These are phyloP conservation scores for Sordariomycetes sp. DNA, from an alignment of 2,329 filamentous ascomycete species.

Conservation along the genomic window DNA sequence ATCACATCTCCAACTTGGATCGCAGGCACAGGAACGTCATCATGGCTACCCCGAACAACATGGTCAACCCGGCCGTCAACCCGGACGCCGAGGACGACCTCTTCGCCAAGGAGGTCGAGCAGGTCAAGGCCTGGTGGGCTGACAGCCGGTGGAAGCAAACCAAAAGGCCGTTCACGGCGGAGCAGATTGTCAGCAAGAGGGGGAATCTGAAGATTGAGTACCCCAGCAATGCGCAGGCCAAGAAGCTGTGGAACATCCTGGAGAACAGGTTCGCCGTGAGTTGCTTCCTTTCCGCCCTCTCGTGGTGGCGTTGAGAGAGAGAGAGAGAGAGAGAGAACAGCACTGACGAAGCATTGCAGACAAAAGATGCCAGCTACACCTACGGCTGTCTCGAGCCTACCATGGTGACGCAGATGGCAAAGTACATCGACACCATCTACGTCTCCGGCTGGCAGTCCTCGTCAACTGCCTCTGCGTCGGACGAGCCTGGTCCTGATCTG, in stretches of 20 bases:
- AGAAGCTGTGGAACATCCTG: conserved; percentile 90
- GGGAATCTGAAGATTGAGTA: conserved; percentile 88
- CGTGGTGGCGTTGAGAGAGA: background rate
- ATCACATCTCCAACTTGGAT: background rate
- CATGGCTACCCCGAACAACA: conserved; percentile 56
- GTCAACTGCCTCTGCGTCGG: conserved; percentile 86
- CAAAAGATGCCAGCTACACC: conserved; percentile 79
- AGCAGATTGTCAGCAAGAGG: conserved; percentile 94
- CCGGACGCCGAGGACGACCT: conserved; percentile 51
- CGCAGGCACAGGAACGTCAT: conserved; percentile 10
- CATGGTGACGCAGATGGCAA: conserved; percentile 99
- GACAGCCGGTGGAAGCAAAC: conserved; percentile 90
- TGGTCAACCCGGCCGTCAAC: conserved; percentile 48
- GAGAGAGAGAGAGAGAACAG: background rate
- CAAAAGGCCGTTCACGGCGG: conserved; percentile 85
- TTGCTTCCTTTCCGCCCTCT: background rate
- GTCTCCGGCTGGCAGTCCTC: conserved; percentile 99
- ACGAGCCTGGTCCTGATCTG: conserved; percentile 95
- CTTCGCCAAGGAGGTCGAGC: conserved; percentile 74
- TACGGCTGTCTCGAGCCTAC: conserved; percentile 97
- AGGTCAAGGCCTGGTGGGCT: conserved; percentile 90
- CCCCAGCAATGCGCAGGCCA: conserved; percentile 77
- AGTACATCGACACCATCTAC: conserved; percentile 97
- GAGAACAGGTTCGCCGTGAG: conserved; percentile 77
- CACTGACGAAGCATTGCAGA: conserved; percentile 37